These are phyloP conservation scores for Talaromyces thailandensis DNA, from an alignment of 495 filamentous ascomycete genomes.

Conservation along the genomic window DNA sequence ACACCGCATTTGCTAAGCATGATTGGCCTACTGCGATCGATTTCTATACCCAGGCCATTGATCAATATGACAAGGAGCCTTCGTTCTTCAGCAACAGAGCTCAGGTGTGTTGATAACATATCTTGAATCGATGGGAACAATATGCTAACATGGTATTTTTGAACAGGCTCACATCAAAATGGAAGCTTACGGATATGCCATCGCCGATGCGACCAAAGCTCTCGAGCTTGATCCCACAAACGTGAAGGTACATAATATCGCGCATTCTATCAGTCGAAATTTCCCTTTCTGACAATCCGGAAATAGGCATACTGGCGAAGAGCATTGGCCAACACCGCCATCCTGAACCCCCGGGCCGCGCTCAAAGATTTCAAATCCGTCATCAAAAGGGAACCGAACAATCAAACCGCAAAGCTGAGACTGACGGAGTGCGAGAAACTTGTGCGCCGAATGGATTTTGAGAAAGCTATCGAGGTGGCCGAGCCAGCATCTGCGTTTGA, in stretches of 20 bases:
- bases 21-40: constrained; percentile 83
- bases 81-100: constrained; percentile 91
- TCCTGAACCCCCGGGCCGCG: constrained; percentile 77
- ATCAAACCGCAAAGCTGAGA: constrained; percentile 86
- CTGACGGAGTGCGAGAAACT: constrained; percentile 88
- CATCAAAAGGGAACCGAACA: constrained; percentile 73
- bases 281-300: background rate
- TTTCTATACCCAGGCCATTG: constrained; percentile 85
- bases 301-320: constrained; percentile 87
- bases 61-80: constrained; percentile 71
- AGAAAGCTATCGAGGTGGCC: constrained; percentile 87
- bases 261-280: background rate
- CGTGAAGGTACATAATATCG: constrained; percentile 54
- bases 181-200: constrained; percentile 87
- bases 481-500: constrained; percentile 88
- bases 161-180: constrained; percentile 84
- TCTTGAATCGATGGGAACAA: background rate
- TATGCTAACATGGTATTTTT: constrained; percentile 5
- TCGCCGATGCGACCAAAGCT: constrained; percentile 87
- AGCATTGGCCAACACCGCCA: constrained; percentile 83
- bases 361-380: constrained; percentile 89
- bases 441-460: constrained; percentile 80
- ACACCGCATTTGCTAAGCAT: constrained; percentile 80
- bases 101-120: constrained; percentile 51
- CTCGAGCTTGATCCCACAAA: constrained; percentile 84